These are phyloP conservation scores for Pelargonium australe DNA, from an alignment of 441 rosid genomes.

Conservation along the genomic window DNA sequence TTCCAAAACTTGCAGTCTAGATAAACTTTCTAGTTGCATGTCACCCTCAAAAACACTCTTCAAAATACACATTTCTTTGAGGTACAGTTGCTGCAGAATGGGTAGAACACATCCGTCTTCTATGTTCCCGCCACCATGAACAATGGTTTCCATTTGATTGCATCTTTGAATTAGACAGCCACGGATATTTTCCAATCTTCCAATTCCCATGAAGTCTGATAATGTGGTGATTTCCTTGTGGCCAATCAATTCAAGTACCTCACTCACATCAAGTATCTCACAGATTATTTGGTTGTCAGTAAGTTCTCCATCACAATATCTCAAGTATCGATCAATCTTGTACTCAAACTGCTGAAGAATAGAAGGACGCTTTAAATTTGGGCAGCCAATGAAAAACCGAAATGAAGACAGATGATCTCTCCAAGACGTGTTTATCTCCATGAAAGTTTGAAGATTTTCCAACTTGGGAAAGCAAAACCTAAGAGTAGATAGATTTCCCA, in stretches of 20 bases:
- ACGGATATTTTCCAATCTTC: too few relatives aligned
- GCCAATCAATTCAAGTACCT: neutral
- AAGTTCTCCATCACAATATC: neutral
- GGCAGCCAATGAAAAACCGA: neutral
- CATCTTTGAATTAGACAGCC: too few relatives aligned
- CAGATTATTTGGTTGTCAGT: neutral
- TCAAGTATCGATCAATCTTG: neutral
- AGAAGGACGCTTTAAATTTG: neutral
- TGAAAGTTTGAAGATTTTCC: neutral
- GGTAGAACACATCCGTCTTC: neutral
- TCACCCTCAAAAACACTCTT: neutral
- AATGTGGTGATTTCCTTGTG: neutral
- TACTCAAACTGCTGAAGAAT: constrained; percentile 1
- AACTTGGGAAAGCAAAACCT: neutral
- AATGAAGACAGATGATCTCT: neutral
- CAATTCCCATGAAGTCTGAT: neutral
- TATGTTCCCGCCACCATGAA: neutral
- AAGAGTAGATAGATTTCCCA: neutral
- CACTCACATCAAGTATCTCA: neutral
- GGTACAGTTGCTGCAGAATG: neutral
- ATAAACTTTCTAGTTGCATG: neutral
- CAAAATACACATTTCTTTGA: neutral
- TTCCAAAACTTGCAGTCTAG: neutral
- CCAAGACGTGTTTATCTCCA: neutral
- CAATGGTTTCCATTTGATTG: neutral